A percentile compares a stretch with the other conserved stretches of the same genome.
These are phyloP conservation scores for Pythium monospermum DNA, from an alignment of 352 stramenopile species.

Conservation along the genomic window DNA sequence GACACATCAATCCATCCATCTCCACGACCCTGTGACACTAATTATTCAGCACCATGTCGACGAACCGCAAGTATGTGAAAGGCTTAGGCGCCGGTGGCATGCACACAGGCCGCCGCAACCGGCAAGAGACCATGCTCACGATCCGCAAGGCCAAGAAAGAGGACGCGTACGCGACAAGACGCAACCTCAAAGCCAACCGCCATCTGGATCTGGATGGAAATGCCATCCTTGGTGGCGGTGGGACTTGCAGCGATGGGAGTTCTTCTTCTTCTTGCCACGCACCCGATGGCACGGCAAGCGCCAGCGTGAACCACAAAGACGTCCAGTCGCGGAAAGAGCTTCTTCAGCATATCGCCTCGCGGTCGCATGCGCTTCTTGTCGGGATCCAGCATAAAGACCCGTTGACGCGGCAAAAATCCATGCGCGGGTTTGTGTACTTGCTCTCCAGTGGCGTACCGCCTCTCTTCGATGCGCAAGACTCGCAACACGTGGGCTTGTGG, in stretches of 20 bases:
- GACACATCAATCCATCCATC: too few relatives aligned
- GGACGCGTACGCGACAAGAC: constrained; percentile 80
- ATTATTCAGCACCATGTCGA: constrained; percentile 16
- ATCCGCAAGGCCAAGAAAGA: constrained; percentile 89
- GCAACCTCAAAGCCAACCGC: constrained; percentile 79
- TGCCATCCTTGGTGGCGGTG: constrained; percentile 3
- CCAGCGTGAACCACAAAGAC: constrained; percentile 18
- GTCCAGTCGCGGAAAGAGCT: constrained; percentile 58
- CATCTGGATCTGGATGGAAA: constrained; percentile 35
- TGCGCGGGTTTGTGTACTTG: constrained; percentile 85
- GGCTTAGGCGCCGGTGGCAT: constrained; percentile 56
- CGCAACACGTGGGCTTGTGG: constrained; percentile 79
- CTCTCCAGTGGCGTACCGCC: constrained; percentile 80
- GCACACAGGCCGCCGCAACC: constrained; percentile 77
- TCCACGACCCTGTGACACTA: too few relatives aligned
- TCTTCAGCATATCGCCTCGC: constrained; percentile 72
- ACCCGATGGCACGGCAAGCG: constrained; percentile 20
- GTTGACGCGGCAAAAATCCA: constrained; percentile 71
- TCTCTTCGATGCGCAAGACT: constrained; percentile 79
- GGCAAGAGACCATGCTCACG: constrained; percentile 80
- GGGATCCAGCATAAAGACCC: constrained; percentile 78
- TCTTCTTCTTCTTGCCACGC: too few relatives aligned
- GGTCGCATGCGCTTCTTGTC: constrained; percentile 73
- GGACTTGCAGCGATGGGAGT: background rate
- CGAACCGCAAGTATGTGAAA: constrained; percentile 70